These are phyloP conservation scores for Endogone sp. DNA, from an alignment of 192 early-diverging fungal species.

Conservation along the genomic window DNA sequence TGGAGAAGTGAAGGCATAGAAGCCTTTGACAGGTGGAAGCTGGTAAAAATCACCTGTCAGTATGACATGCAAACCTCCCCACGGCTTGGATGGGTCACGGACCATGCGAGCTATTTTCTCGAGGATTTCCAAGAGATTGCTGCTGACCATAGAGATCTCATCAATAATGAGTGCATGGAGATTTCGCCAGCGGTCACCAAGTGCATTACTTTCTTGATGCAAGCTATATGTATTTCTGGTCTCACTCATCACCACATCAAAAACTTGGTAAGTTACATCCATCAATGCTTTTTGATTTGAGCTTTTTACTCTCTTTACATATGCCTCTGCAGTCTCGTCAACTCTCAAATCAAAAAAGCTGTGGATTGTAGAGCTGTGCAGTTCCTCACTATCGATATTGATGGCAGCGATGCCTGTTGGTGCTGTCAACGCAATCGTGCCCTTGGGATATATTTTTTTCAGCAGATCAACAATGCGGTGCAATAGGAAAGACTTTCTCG, in stretches of 20 bases:
- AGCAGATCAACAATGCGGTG: constrained; percentile 40
- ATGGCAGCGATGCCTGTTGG: constrained; percentile 57
- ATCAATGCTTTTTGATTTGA: too few relatives aligned
- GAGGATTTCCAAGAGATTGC: not conserved
- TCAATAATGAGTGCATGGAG: constrained; percentile 49
- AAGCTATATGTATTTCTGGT: too few relatives aligned
- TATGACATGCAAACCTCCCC: not conserved
- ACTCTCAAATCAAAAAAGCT: too few relatives aligned
- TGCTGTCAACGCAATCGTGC: constrained; percentile 33
- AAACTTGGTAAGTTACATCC: too few relatives aligned
- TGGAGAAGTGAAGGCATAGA: too few relatives aligned
- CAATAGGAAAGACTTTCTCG: constrained; percentile 52
- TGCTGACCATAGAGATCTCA: constrained; percentile 23
- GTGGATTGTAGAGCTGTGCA: constrained; percentile 48
- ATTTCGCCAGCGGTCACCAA: constrained; percentile 32
- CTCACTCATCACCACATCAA: too few relatives aligned
- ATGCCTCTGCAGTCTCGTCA: not conserved
- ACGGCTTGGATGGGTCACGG: not conserved
- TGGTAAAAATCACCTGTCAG: not conserved
- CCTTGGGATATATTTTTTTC: not conserved
- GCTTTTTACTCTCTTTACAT: not conserved
- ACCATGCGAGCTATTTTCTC: not conserved
- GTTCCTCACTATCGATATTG: constrained; percentile 44
- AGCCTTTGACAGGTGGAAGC: not conserved
- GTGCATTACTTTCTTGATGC: constrained; percentile 14